Evolutionary conservation across 1,284 basidiomycete genomes (phyloP), one percentile per base, ranked within the genome.

Genomic region (Gymnopus androsaceus): DNA sequence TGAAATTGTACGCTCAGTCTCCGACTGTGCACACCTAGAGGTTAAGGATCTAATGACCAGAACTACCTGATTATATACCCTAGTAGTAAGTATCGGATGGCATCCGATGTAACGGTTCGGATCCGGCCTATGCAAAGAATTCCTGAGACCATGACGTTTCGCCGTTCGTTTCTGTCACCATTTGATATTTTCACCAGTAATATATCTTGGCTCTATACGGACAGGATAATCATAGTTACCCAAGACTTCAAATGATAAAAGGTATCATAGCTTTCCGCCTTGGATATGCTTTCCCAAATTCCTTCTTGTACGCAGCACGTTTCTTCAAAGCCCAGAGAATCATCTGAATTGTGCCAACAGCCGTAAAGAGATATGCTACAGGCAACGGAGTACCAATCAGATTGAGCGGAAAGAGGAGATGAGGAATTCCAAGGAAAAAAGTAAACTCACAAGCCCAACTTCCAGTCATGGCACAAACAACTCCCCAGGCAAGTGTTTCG

Each of bases 251-350:
- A 38, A 50, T 50, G 6, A 50, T 12, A 15, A 50, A 50, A 15
- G 48, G 48, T 28, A 50, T 50, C 48, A 50, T 50, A 27, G 45
- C 85, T 86, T 72, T 80, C 45, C 71, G 72, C 58, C 76, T 79
- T 0, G 94, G 93, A 68, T 94, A 95, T 60, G 89, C 84, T 63
- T 85, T 86, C 36, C 93, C 92, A 66, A 98, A 98, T 72, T 98
- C 95, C 69, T 89, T 93, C 79, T 88, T 94, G 77, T 99, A 99
- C 58, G 82, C 82, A 59, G 75, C 78, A 69, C 98, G 95, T 77
- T 98, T 99, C 79, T 95, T 95, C 44, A 84, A 67, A 11, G 96
- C 95, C 97, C 96, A 99, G 11, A 84, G 64, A 23, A 79, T 76
- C 94, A 98, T 98, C 64, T 89, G 88, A 37, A 66, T 83, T 0